Conservation (phyloP, 2,329 filamentous ascomycete genomes). For the Aspergillus pseudotamarii region DNA sequence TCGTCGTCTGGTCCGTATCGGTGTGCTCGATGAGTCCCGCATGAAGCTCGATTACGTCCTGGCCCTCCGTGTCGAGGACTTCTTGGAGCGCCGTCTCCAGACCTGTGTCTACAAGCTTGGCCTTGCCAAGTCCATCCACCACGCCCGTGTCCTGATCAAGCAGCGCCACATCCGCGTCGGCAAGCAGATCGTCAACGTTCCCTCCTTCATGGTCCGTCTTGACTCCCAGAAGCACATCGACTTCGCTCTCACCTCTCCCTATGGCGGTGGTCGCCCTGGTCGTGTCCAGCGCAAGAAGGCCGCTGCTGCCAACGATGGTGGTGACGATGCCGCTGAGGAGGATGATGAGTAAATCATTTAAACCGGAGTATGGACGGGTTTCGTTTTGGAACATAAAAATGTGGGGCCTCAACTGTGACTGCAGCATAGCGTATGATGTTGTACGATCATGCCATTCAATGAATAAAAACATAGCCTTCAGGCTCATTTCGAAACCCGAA, state of each 20-base stretch:
- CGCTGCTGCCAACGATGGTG: conserved; percentile 81
- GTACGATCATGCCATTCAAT: conserved; percentile 43
- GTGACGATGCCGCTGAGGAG: conserved; percentile 68
- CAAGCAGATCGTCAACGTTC: conserved; percentile 99
- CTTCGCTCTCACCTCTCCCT: conserved; percentile 96
- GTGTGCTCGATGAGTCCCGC: conserved; percentile 99
- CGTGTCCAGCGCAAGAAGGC: conserved; percentile 99
- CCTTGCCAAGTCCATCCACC: conserved; percentile 99
- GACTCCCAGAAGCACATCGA: conserved; percentile 99
- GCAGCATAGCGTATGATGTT: conserved; percentile 43
- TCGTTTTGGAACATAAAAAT: conserved; percentile 37
- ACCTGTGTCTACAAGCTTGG: conserved; percentile 99
- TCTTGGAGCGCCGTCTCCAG: conserved; percentile 99
- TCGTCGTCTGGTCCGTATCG: conserved; percentile 98
- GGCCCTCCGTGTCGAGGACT: conserved; percentile 98
- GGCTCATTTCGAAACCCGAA: conserved; percentile 40
- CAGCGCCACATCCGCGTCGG: conserved; percentile 99
- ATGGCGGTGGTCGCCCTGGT: conserved; percentile 93
- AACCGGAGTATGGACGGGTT: conserved; percentile 43
- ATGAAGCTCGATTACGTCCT: conserved; percentile 99
- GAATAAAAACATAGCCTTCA: conserved; percentile 40
- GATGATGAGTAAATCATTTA: conserved; percentile 65
- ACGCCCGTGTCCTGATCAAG: conserved; percentile 99
- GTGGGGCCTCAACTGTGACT: conserved; percentile 40
- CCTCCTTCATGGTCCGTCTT: conserved; percentile 98